A percentile compares a stretch with the other conserved stretches of the same genome.
phyloP scores from a whole-genome alignment of 2,329 filamentous ascomycete genomes.

The Boeremia exigua region DNA sequence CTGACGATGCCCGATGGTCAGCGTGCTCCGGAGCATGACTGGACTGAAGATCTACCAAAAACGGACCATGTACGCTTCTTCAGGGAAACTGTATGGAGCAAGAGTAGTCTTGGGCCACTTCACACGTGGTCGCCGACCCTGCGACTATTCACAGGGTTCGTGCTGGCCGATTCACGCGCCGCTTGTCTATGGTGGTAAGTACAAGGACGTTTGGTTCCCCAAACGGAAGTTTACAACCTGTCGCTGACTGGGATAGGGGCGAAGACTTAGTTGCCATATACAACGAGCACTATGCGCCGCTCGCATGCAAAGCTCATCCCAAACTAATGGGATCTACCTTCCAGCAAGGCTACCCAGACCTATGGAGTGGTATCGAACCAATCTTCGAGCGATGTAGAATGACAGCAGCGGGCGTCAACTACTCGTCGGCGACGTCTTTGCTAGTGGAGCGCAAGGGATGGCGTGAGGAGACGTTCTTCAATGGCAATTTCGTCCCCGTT shows the following conservation, averaged over 20 bases:
- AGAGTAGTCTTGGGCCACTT: constrained; percentile 35
- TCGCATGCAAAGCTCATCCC: constrained; percentile 37
- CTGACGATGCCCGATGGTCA: constrained; percentile 5
- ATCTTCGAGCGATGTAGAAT: constrained; percentile 35
- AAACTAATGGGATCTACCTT: constrained; percentile 43
- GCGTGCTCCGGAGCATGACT: constrained; percentile 30
- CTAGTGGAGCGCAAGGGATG: constrained; percentile 40
- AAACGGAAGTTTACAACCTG: background rate
- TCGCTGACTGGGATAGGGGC: constrained; percentile 25
- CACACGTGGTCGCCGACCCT: constrained; percentile 35
- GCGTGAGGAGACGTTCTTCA: constrained; percentile 42
- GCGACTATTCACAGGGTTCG: constrained; percentile 37
- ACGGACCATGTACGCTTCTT: constrained; percentile 45
- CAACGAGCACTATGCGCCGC: constrained; percentile 39
- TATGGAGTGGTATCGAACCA: constrained; percentile 28
- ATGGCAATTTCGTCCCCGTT: constrained; percentile 41
- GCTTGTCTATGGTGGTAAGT: constrained; percentile 44
- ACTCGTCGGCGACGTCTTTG: constrained; percentile 28
- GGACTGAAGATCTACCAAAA: constrained; percentile 38
- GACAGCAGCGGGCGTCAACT: constrained; percentile 33
- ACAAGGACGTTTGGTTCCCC: background rate
- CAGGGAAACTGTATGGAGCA: constrained; percentile 35
- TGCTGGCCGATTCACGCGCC: constrained; percentile 42
- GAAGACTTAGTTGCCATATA: constrained; percentile 40
- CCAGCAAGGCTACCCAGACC: constrained; percentile 37